These are phyloP conservation scores for Magnolia changhungtana DNA, from an alignment of 164 flowering plant genomes.

Conservation along the genomic window DNA sequence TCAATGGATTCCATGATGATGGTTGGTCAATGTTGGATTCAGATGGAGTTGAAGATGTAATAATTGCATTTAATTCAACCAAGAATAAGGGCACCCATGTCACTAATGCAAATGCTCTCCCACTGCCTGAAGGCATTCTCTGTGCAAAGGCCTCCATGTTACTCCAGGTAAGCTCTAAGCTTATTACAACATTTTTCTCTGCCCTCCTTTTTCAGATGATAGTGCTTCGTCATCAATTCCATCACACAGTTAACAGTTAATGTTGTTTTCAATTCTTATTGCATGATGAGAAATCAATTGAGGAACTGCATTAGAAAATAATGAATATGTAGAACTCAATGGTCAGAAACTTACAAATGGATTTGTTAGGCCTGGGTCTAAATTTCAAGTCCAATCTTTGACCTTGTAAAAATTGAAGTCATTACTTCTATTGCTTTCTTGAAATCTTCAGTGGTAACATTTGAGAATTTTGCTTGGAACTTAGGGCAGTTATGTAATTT, in stretches of 20 bases:
- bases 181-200: neutral
- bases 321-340: neutral
- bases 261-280: neutral
- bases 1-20: conserved; percentile 87
- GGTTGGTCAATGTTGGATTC: conserved; percentile 81
- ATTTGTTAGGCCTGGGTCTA: no score
- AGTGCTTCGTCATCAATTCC: neutral
- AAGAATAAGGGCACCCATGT: conserved; percentile 40
- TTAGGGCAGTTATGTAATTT: no score
- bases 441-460: no score
- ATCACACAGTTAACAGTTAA: neutral
- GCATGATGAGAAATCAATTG: neutral
- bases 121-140: conserved; percentile 67
- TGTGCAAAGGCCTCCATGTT: conserved; percentile 97
- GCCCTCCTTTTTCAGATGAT: neutral
- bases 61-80: conserved; percentile 60
- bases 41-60: conserved; percentile 62
- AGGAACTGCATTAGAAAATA: no score
- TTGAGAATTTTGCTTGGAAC: no score
- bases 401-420: no score
- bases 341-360: no score
- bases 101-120: conserved; percentile 39
- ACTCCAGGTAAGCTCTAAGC: conserved; percentile 60
- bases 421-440: no score
- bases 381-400: no score